These are phyloP conservation scores for Rhododendron henanense DNA, from an alignment of 148 eudicot genomes.

Conservation along the genomic window DNA sequence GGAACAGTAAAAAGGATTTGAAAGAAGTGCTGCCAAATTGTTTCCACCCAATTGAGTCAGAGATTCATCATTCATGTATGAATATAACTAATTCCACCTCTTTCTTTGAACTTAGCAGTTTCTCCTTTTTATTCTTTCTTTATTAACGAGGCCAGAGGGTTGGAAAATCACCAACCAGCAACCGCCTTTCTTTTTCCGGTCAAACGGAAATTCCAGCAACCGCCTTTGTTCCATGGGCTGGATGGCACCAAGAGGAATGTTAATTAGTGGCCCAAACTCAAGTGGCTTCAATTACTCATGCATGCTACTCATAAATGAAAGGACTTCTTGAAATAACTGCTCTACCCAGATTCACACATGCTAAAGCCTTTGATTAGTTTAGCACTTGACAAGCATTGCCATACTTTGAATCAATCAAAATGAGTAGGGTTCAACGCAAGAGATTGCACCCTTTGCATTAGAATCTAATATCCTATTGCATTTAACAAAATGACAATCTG, in stretches of 20 bases:
- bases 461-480: neutral
- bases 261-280: neutral
- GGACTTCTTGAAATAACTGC: neutral
- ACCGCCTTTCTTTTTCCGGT: neutral
- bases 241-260: neutral
- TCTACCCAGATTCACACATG: neutral
- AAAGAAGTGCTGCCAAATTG: neutral
- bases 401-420: neutral
- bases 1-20: neutral
- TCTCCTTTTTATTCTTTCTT: neutral
- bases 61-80: neutral
- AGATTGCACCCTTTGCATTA: neutral
- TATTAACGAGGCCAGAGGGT: neutral
- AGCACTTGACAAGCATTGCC: neutral
- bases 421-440: neutral
- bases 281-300: neutral
- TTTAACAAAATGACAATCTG: neutral
- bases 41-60: neutral
- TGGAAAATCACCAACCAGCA: neutral
- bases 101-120: neutral
- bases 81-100: neutral
- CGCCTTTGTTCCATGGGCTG: neutral
- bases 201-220: neutral
- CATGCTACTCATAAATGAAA: neutral
- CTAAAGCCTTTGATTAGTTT: neutral